Evolutionary conservation across 768 basidiomycete genomes (phyloP), one percentile per base, ranked within the genome.

Genomic region (Russula vinacea): DNA sequence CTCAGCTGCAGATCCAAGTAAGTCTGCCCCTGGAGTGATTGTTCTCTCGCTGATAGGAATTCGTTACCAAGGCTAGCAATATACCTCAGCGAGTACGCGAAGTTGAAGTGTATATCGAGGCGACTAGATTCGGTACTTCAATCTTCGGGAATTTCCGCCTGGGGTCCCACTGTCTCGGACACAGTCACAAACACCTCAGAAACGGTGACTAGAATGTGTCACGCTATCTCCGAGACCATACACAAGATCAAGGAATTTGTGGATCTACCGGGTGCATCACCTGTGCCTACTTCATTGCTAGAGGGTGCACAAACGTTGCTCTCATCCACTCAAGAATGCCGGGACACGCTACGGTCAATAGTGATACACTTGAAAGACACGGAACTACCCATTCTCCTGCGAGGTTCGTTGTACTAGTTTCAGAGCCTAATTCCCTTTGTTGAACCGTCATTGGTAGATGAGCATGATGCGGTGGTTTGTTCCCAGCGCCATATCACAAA

Each of bases 1-100:
- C 68, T 94, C 17, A 80, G 81, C 42, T 73, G 83, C 33, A 79
- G 92, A 71, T 74, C 82, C 37, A 74, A 81, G 94, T 94, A 73
- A 74, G 86, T 77, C 24, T 32, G 26, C n/a, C 62, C 5, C 29
- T 40, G 61, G 29, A 67, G 65, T 44, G 35, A 62, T 40, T 65
- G 14, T 19, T 17, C 40, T 37, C 62, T 14, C 39, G 22, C 42
- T 65, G 24, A 65, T 61, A 26, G 13, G 24, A 13, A 32, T 50
- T 33, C 2, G n/a, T 22, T 44, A 50, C 22, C 16, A 56, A 66
- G 65, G 51, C 39, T 66, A n/a, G 40, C 62, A 19, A 44, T 6
- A 19, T 54, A 35, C 51, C 62, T 66, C 45, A 13, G 58, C 13
- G 44, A 56, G 17, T 64, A 49, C 26, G 22, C 42, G 42, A 64